Percentiles rank a stretch among this genome's conserved stretches.
These are phyloP conservation scores for Prunus yedoensis DNA, from an alignment of 331 rosid genomes.

Conservation along the genomic window DNA sequence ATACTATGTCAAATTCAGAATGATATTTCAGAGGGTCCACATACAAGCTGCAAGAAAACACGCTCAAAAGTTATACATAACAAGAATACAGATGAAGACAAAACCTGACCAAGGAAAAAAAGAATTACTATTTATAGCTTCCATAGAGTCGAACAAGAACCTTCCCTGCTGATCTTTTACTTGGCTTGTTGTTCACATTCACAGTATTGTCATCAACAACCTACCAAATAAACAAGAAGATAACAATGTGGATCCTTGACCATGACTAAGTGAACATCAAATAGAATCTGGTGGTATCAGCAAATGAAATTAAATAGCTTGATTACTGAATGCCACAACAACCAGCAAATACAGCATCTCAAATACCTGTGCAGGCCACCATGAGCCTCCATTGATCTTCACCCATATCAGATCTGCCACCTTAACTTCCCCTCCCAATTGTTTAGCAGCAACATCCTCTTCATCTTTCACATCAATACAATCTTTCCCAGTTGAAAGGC, in stretches of 20 bases:
- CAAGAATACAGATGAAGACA: not conserved
- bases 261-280: conserved; percentile 1
- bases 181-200: conserved; percentile 30
- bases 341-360: conserved; percentile 3
- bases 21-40: conserved; percentile 53
- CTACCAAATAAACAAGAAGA: conserved; percentile 37
- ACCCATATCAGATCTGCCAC: conserved; percentile 48
- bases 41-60: conserved; percentile 48
- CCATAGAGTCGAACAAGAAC: conserved; percentile 74
- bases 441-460: conserved; percentile 22
- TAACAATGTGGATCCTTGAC: not conserved
- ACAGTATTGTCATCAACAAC: conserved; percentile 51
- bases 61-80: not conserved
- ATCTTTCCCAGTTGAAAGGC: conserved; percentile 11
- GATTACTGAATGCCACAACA: conserved; percentile 2
- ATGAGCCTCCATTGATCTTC: conserved; percentile 37
- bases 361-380: conserved; percentile 86
- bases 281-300: not conserved
- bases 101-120: conserved; percentile 8
- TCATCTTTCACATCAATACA: conserved; percentile 20
- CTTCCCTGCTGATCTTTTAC: conserved; percentile 25
- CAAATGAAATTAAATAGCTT: not conserved
- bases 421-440: conserved; percentile 18
- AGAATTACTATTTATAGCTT: conserved; percentile 54
- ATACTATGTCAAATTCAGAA: conserved; percentile 55